Evolutionary conservation across 306 rosid species (phyloP), one percentile per base, ranked within the genome.

Genomic region (Canavalia ensiformis): DNA sequence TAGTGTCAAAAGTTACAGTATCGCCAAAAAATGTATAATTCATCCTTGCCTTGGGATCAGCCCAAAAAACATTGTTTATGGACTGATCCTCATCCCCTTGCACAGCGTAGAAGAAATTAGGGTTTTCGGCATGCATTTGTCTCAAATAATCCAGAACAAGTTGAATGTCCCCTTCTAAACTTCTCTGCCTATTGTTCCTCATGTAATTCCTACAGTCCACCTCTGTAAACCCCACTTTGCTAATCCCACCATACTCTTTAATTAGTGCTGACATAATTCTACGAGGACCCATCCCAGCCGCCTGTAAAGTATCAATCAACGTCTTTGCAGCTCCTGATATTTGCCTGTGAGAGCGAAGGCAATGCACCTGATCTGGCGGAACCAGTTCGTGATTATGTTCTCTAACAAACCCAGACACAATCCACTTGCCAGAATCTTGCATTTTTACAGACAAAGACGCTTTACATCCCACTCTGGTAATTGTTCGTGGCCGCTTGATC

Each of bases 201-300:
- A 95, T 95, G 87, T 95, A 95, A 81, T 95, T 95, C 82, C 99
- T 85, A 84, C 99, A 95, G 77, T 95, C 99, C 5, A 95, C 99
- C 92, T 95, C 99, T 3, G 99, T 95, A 82, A 95, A 95, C 12
- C 99, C 99, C 5, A 95, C 99, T 84, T 89, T 95, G 85, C 98
- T 95, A 80, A 93, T 91, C 75, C 99, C 99, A 62, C 98, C 99
- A 82, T 91, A 93, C 84, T 95, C 99, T 87, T 93, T 95, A 67
- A 95, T 93, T 37, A 95, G 90, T 1, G 99, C 99, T 0, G 98
- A 95, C 99, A 95, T 95, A 68, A 95, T 93, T 86, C 97, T 88
- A 6, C 99, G 94, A 46, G 99, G 99, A 66, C 99, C 99, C 98
- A 95, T 90, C 77, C 99, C 99, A 72, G 99, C 99, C 12, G 99